Conservation (phyloP, 148 eudicot genomes). For the Nepenthes gracilis region DNA sequence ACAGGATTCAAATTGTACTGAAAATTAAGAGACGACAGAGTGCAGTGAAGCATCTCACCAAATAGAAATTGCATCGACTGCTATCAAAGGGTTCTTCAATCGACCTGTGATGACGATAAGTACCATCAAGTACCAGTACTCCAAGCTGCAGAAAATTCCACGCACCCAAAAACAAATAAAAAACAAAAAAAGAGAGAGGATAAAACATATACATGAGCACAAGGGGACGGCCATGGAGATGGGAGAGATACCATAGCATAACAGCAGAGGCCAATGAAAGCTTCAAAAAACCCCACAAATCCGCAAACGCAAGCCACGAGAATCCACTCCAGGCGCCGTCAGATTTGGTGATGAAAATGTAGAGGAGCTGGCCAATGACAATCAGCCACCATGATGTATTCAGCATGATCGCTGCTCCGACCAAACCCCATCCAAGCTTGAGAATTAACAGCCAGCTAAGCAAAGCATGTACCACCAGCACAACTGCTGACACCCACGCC, state of each 20-base stretch:
- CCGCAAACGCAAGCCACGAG: constrained; percentile 57
- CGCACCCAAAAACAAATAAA: background rate
- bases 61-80: constrained; percentile 68
- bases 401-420: constrained; percentile 60
- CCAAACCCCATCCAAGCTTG: constrained; percentile 52
- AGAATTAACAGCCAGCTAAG: constrained; percentile 68
- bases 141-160: constrained; percentile 44
- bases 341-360: constrained; percentile 48
- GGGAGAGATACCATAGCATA: constrained; percentile 49
- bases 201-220: background rate
- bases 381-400: constrained; percentile 76
- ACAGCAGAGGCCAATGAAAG: constrained; percentile 78
- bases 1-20: too few relatives aligned
- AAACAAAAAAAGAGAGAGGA: background rate
- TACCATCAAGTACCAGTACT: constrained; percentile 79
- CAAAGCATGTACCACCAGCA: constrained; percentile 38
- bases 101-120: constrained; percentile 57
- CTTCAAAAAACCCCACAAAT: constrained; percentile 62
- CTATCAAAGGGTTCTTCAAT: constrained; percentile 45
- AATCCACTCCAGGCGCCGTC: constrained; percentile 83
- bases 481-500: constrained; percentile 43
- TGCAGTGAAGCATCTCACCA: constrained; percentile 18
- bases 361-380: constrained; percentile 39
- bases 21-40: too few relatives aligned
- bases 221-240: background rate